These are phyloP conservation scores for Baorangia bicolor DNA, from an alignment of 768 basidiomycete species.

Conservation along the genomic window DNA sequence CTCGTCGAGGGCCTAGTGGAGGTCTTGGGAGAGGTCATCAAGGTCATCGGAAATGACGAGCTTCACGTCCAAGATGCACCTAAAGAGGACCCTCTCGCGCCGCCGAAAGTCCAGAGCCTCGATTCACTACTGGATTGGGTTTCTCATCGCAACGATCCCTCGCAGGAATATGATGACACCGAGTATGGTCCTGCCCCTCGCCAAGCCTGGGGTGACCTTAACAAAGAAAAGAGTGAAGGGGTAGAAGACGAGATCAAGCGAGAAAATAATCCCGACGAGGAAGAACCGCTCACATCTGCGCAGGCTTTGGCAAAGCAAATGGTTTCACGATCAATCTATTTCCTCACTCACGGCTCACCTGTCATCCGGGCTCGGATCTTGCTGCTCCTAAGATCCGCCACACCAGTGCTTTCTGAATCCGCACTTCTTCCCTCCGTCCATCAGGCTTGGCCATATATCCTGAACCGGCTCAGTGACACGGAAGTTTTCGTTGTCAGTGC, in stretches of 20 bases:
- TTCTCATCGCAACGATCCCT: conserved; percentile 39
- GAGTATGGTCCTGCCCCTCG: conserved; percentile 63
- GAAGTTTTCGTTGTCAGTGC: conserved; percentile 81
- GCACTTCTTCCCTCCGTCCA: conserved; percentile 84
- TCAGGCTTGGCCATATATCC: conserved; percentile 89
- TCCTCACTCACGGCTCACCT: conserved; percentile 87
- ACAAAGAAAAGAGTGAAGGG: conserved; percentile 25
- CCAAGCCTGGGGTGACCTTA: conserved; percentile 50
- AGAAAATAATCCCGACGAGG: conserved; percentile 36
- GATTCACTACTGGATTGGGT: conserved; percentile 68
- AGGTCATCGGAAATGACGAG: conserved; percentile 64
- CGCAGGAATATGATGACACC: conserved; percentile 39
- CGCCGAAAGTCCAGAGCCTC: conserved; percentile 37
- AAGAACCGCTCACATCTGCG: conserved; percentile 57
- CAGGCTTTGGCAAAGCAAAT: conserved; percentile 84
- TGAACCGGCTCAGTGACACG: conserved; percentile 73
- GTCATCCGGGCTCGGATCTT: conserved; percentile 84
- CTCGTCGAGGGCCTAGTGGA: conserved; percentile 87
- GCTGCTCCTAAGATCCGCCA: conserved; percentile 66
- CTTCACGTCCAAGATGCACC: conserved; percentile 25
- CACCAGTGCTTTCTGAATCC: conserved; percentile 68
- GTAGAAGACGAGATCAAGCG: conserved; percentile 16
- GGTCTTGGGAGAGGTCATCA: conserved; percentile 82
- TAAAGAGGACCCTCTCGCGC: conserved; percentile 16
- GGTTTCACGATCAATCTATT: conserved; percentile 81